These are phyloP conservation scores for Rehmannia glutinosa DNA, from an alignment of 257 asterid species.

Conservation along the genomic window DNA sequence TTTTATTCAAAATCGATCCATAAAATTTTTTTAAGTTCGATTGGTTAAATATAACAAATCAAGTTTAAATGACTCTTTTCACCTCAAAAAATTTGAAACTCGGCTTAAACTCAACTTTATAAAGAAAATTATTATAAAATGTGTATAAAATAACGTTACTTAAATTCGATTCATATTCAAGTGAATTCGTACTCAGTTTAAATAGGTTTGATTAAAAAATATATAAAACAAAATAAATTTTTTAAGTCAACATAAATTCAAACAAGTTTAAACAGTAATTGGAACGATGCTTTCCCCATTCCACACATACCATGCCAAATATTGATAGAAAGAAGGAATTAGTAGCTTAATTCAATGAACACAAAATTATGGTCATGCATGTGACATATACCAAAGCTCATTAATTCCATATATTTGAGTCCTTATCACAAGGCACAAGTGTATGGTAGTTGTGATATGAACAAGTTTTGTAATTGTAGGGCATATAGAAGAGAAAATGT, in stretches of 20 bases:
- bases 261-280: too few species aligned
- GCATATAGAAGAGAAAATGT: not conserved
- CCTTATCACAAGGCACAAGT: not conserved
- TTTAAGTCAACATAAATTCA: too few species aligned
- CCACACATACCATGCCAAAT: not conserved
- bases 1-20: too few species aligned
- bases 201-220: not conserved
- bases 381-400: not conserved
- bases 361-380: not conserved
- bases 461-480: constrained; percentile 7
- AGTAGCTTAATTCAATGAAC: constrained; percentile 11
- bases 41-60: too few species aligned
- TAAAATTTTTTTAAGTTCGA: too few species aligned
- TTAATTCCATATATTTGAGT: too few species aligned
- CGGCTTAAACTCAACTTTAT: not conserved
- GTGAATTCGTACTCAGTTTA: too few species aligned
- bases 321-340: not conserved
- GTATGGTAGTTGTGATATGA: not conserved
- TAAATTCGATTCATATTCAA: too few species aligned
- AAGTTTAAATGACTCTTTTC: not conserved
- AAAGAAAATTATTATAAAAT: not conserved
- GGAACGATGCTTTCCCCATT: too few species aligned
- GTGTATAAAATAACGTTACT: too few species aligned
- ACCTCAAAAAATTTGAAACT: not conserved
- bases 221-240: too few species aligned